These are phyloP conservation scores for Stachybotrys elegans DNA, from an alignment of 2,329 filamentous ascomycete species.

Conservation along the genomic window DNA sequence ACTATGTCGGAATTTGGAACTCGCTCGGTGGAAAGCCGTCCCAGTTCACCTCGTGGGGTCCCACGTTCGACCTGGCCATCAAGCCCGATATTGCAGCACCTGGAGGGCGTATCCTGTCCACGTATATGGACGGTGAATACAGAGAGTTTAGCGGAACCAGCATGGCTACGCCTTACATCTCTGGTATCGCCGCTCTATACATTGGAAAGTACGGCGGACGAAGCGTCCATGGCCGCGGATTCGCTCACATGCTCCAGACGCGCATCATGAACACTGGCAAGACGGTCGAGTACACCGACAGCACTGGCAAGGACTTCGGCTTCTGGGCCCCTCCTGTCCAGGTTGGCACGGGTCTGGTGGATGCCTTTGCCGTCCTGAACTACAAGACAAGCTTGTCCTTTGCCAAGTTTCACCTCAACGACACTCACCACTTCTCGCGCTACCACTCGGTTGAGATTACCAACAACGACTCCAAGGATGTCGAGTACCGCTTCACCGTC, in stretches of 20 bases:
- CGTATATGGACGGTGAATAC: conserved; percentile 27
- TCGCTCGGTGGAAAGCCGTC: conserved; percentile 29
- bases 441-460: neutral
- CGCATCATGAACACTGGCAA: conserved; percentile 28
- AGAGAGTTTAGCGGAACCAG: conserved; percentile 40
- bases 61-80: conserved; percentile 34
- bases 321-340: conserved; percentile 27
- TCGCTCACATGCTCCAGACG: conserved; percentile 19
- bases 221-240: conserved; percentile 21
- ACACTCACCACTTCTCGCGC: conserved; percentile 30
- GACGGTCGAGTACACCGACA: conserved; percentile 17
- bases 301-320: conserved; percentile 11
- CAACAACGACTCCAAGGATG: neutral
- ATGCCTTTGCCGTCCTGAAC: conserved; percentile 35
- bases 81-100: conserved; percentile 39
- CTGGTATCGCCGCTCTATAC: conserved; percentile 34
- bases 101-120: conserved; percentile 34
- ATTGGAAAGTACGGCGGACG: conserved; percentile 26
- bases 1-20: conserved; percentile 16
- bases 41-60: conserved; percentile 37
- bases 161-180: conserved; percentile 42
- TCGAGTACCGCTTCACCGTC: conserved; percentile 1
- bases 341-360: conserved; percentile 35
- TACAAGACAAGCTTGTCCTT: conserved; percentile 30
- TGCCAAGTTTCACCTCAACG: conserved; percentile 37